A percentile compares a stretch with the other conserved stretches of the same genome.
These are phyloP conservation scores for Blastobotrys petasosporus DNA, from an alignment of 1,139 yeast genomes.

Conservation along the genomic window DNA sequence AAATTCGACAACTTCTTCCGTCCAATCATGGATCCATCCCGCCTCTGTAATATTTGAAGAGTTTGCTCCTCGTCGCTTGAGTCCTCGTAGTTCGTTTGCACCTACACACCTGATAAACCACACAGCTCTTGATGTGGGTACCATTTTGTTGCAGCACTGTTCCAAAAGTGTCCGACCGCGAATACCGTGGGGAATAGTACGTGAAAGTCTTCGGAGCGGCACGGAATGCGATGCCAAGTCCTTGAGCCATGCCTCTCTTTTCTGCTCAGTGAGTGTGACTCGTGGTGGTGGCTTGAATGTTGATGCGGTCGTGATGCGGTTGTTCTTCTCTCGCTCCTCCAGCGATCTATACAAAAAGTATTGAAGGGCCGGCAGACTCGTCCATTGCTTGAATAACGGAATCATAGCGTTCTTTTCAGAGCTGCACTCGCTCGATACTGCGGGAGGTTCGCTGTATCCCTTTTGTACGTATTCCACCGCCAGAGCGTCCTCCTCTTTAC, in stretches of 20 bases:
- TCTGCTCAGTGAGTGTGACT: constrained; percentile 82
- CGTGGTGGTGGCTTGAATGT: constrained; percentile 75
- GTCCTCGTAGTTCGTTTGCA: constrained; percentile 67
- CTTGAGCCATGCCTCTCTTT: constrained; percentile 75
- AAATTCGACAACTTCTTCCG: constrained; percentile 64
- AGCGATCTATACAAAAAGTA: constrained; percentile 61
- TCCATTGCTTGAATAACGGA: constrained; percentile 36
- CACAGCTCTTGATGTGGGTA: constrained; percentile 73
- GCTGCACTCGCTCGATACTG: constrained; percentile 47
- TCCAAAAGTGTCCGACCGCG: constrained; percentile 68
- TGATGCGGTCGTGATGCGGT: constrained; percentile 51
- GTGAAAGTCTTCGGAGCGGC: constrained; percentile 61
- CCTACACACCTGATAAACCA: constrained; percentile 90
- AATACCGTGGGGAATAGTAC: constrained; percentile 89
- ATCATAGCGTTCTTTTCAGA: constrained; percentile 28
- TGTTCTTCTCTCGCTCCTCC: constrained; percentile 57
- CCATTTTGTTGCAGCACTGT: constrained; percentile 54
- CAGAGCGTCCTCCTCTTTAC: constrained; percentile 47
- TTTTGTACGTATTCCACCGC: constrained; percentile 48
- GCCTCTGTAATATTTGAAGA: constrained; percentile 35
- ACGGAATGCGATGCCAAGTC: constrained; percentile 65
- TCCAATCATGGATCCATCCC: constrained; percentile 83
- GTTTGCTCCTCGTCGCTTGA: constrained; percentile 47
- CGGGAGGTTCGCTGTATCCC: constrained; percentile 52
- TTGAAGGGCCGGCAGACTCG: constrained; percentile 57